A percentile compares a stretch with the other conserved stretches of the same genome.
phyloP scores from a whole-genome alignment of 345 rosid genomes.

The Eutrema yunnanense region DNA sequence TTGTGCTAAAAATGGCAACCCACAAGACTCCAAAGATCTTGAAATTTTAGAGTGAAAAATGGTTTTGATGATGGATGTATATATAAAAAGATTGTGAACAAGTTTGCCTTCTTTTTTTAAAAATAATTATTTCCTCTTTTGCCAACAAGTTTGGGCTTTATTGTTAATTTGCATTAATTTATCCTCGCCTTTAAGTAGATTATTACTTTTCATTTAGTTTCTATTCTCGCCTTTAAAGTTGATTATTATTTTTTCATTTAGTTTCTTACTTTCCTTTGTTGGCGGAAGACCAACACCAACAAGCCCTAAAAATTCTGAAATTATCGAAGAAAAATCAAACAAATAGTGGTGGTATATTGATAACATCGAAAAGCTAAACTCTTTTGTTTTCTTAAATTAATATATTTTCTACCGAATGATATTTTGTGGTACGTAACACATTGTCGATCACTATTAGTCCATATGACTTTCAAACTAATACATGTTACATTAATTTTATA shows the following conservation, averaged over 20 bases:
- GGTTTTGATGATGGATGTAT: neutral
- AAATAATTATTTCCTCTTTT: neutral
- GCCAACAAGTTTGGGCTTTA: neutral
- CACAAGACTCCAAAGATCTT: neutral
- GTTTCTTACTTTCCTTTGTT: slow-evolving; percentile 5
- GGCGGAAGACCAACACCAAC: slow-evolving; percentile 20
- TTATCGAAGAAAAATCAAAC: neutral
- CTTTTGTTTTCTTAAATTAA: neutral
- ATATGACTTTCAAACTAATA: too few relatives aligned
- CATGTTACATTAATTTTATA: too few relatives aligned
- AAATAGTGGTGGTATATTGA: too few relatives aligned
- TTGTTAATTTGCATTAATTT: neutral
- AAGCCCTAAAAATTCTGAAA: slow-evolving; percentile 4
- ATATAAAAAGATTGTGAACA: slow-evolving; percentile 5
- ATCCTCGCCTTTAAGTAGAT: neutral
- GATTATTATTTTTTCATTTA: neutral
- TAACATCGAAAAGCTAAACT: neutral
- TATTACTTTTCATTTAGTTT: neutral
- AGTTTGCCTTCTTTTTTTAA: neutral
- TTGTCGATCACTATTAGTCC: too few relatives aligned
- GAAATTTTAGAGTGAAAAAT: slow-evolving; percentile 10
- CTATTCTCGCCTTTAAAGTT: neutral
- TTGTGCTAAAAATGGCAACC: slow-evolving; percentile 17
- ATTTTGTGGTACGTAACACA: too few relatives aligned
- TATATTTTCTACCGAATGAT: too few relatives aligned